A percentile compares a stretch with the other conserved stretches of the same genome.
Conservation (phyloP, 2,329 filamentous ascomycete species). For the Xylariaceae sp. region DNA sequence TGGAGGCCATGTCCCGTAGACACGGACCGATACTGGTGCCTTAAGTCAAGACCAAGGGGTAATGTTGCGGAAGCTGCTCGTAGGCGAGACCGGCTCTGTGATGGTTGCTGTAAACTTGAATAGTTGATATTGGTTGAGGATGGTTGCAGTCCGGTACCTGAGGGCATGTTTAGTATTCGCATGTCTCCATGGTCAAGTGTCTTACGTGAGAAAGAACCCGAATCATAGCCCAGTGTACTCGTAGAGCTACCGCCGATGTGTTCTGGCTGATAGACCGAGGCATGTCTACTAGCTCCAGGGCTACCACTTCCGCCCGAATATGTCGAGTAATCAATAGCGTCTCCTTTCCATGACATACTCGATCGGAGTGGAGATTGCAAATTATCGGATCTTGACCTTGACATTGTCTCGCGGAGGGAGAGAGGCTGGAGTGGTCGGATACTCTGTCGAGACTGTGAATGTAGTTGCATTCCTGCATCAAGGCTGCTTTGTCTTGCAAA, state of each 20-base stretch:
- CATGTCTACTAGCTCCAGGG: conserved; percentile 44
- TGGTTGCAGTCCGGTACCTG: conserved; percentile 46
- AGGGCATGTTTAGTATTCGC: conserved; percentile 5
- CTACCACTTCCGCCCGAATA: conserved; percentile 46
- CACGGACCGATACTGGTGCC: conserved; percentile 31
- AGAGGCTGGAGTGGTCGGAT: conserved; percentile 55
- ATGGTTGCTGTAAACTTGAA: conserved; percentile 42
- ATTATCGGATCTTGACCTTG: conserved; percentile 53
- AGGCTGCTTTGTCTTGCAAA: conserved; percentile 48
- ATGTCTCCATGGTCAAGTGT: conserved; percentile 10
- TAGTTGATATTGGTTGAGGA: conserved; percentile 48
- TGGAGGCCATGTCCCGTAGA: conserved; percentile 28
- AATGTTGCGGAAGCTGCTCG: conserved; percentile 41
- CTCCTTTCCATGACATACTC: conserved; percentile 61
- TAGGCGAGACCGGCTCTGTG: conserved; percentile 43
- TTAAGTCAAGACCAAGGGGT: conserved; percentile 29
- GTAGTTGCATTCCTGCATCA: conserved; percentile 43
- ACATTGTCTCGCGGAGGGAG: conserved; percentile 55
- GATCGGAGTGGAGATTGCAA: conserved; percentile 56
- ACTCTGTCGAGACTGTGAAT: conserved; percentile 42
- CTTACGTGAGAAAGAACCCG: conserved; percentile 50
- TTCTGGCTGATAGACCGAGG: conserved; percentile 48
- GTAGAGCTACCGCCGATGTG: conserved; percentile 40
- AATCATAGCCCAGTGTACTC: conserved; percentile 46
- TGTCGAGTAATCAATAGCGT: conserved; percentile 53